These are phyloP conservation scores for Solanum appendiculatum DNA, from an alignment of 257 asterid genomes.

Conservation along the genomic window DNA sequence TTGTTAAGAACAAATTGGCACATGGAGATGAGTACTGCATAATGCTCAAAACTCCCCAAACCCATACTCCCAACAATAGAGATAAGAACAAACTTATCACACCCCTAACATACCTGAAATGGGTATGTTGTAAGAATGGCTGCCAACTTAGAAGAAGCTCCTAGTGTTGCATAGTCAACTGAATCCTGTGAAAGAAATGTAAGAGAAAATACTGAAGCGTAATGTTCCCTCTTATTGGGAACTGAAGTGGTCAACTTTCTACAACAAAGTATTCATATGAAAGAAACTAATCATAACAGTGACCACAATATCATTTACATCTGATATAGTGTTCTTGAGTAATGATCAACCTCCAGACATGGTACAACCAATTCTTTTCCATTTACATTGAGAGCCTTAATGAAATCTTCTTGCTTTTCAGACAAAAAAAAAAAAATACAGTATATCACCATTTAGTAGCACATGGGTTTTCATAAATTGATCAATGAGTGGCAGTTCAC, in stretches of 20 bases:
- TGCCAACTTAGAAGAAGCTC: slow-evolving; percentile 86
- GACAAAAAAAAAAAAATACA: not conserved
- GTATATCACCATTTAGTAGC: not conserved
- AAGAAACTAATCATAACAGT: not conserved
- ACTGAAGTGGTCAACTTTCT: not conserved
- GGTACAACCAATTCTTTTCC: not conserved
- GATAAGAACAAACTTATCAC: not conserved
- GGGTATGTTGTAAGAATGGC: slow-evolving; percentile 77
- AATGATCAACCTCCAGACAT: not conserved
- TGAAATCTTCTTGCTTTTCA: not conserved
- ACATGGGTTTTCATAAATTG: not conserved
- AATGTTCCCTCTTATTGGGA: not conserved
- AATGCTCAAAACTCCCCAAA: not conserved
- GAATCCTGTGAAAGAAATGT: slow-evolving; percentile 44
- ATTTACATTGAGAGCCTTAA: not conserved
- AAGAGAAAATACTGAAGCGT: not conserved
- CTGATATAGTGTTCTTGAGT: not conserved
- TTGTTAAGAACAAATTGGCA: not conserved
- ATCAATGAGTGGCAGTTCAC: not conserved
- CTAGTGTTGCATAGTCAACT: slow-evolving; percentile 73
- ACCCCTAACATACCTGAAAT: slow-evolving; percentile 49
- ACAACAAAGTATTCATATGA: not conserved
- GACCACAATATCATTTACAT: not conserved
- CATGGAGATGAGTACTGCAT: not conserved
- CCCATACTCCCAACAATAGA: not conserved